These are phyloP conservation scores for Aspergillus bombycis DNA, from an alignment of 2,329 filamentous ascomycete species.

Conservation along the genomic window DNA sequence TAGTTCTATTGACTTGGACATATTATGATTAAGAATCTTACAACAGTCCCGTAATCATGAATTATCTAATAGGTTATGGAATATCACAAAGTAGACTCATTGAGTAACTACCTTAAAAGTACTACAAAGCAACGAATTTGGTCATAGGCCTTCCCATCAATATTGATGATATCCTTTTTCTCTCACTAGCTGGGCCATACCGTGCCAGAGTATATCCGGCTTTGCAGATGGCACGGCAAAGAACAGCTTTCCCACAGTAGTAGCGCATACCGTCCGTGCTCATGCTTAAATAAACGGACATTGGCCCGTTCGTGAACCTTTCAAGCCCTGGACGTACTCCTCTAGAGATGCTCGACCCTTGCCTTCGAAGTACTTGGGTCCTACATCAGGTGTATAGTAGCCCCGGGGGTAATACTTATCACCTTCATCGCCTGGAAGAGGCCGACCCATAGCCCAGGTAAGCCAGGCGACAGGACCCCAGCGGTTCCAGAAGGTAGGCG, in stretches of 20 bases:
- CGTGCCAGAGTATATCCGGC: neutral
- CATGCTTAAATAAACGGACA: constrained; percentile 51
- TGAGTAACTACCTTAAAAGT: too few species aligned
- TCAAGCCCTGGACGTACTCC: constrained; percentile 48
- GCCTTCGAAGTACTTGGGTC: constrained; percentile 59
- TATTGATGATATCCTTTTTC: neutral
- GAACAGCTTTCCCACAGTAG: neutral
- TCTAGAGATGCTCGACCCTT: constrained; percentile 46
- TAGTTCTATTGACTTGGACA: neutral
- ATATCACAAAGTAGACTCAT: neutral
- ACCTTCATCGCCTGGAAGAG: constrained; percentile 52
- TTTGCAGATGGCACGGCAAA: neutral
- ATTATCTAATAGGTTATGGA: neutral
- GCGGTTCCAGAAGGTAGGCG: constrained; percentile 62
- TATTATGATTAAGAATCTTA: neutral
- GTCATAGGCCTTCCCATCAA: neutral
- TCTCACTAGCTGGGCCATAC: neutral
- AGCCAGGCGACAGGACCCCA: constrained; percentile 63
- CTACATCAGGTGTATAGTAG: constrained; percentile 59
- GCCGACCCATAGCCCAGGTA: constrained; percentile 48
- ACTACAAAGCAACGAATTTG: neutral
- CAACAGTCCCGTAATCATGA: neutral
- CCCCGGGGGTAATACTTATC: constrained; percentile 54
- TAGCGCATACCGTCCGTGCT: neutral
- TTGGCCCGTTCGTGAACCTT: constrained; percentile 44